phyloP scores from a whole-genome alignment of 345 rosid genomes.

The Eucalyptus curtisii region DNA sequence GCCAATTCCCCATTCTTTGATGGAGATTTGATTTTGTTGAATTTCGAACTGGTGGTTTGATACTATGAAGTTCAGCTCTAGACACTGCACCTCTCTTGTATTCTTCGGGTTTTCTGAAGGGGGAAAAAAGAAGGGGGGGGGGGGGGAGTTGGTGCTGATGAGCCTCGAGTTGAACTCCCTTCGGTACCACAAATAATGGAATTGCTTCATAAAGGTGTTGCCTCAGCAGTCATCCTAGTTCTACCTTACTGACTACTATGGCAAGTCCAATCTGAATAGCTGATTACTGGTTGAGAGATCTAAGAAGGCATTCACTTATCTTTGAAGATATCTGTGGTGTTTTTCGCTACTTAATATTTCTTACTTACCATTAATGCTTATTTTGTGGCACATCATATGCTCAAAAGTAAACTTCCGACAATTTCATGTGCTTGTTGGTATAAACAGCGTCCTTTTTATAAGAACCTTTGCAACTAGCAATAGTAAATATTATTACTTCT shows the following conservation, averaged over 20 bases:
- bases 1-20: background rate
- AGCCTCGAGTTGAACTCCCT: background rate
- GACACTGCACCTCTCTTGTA: background rate
- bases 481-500: background rate
- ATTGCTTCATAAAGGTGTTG: background rate
- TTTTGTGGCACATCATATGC: background rate
- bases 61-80: background rate
- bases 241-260: background rate
- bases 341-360: background rate
- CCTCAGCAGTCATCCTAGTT: background rate
- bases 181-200: background rate
- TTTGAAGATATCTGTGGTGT: background rate
- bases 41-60: background rate
- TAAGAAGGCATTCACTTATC: background rate
- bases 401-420: background rate
- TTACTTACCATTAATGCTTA: background rate
- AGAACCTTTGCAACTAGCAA: background rate
- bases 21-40: background rate
- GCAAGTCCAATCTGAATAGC: background rate
- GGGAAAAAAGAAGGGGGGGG: background rate
- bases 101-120: background rate
- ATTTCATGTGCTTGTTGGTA: background rate
- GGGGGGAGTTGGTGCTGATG: background rate
- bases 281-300: background rate
- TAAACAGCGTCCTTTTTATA: background rate